Conservation (phyloP, 1,284 basidiomycete genomes). For the Ustilago cynodontis region DNA sequence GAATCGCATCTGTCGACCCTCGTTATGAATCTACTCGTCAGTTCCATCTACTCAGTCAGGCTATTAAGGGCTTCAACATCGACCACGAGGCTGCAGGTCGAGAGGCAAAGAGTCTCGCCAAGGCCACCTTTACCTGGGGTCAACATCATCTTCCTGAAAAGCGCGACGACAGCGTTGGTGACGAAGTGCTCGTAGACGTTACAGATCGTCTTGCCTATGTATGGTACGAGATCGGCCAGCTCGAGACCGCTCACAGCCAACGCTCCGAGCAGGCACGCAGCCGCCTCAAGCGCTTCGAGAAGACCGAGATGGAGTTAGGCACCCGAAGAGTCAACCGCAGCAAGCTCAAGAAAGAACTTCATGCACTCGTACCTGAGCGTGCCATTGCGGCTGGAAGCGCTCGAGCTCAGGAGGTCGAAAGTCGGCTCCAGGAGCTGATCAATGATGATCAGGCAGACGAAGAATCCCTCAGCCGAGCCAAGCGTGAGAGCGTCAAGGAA, state of each 20-base stretch:
- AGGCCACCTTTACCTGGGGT: conserved; percentile 59
- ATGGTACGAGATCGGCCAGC: conserved; percentile 59
- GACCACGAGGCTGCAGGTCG: conserved; percentile 58
- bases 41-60: conserved; percentile 55
- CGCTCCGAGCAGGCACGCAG: conserved; percentile 52
- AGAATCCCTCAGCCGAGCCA: conserved; percentile 52
- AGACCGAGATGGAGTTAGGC: conserved; percentile 56
- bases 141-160: conserved; percentile 56
- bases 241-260: conserved; percentile 56
- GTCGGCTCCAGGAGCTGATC: conserved; percentile 48
- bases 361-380: conserved; percentile 55
- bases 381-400: conserved; percentile 34
- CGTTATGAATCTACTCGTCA: conserved; percentile 61
- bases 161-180: conserved; percentile 56
- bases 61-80: conserved; percentile 60
- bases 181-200: conserved; percentile 56
- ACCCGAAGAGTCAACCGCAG: conserved; percentile 43
- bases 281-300: conserved; percentile 56
- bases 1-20: conserved; percentile 60
- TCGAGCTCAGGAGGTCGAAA: conserved; percentile 42
- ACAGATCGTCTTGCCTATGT: conserved; percentile 62
- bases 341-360: conserved; percentile 59
- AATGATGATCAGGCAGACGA: conserved; percentile 58
- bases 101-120: conserved; percentile 56
- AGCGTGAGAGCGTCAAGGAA: conserved; percentile 54